Evolutionary conservation across 805 yeast genomes (phyloP).

Genomic region (Kodamaea laetipori): DNA sequence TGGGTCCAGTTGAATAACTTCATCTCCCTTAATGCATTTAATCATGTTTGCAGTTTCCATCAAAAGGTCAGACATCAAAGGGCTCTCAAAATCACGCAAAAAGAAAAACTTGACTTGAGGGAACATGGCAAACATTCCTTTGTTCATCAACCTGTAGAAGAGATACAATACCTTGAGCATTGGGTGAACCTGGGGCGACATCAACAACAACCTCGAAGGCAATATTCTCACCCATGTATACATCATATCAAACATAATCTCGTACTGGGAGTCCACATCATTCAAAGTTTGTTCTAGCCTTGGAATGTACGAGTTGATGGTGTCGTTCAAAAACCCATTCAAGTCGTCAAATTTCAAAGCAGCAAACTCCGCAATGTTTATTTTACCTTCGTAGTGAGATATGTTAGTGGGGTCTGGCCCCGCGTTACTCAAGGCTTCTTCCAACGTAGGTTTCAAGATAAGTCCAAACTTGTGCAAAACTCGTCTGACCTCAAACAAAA

Average conservation of each 20-base stretch:
- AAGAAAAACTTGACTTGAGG: slow-evolving; percentile 46
- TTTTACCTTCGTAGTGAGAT: background rate
- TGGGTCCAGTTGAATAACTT: slow-evolving; percentile 6
- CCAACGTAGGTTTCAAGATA: slow-evolving; percentile 6
- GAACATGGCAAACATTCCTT: slow-evolving; percentile 34
- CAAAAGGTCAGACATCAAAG: slow-evolving; percentile 42
- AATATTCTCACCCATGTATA: slow-evolving; percentile 37
- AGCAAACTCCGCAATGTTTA: background rate
- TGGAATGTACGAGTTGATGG: slow-evolving; percentile 32
- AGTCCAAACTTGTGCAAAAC: slow-evolving; percentile 30
- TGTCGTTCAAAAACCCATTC: slow-evolving; percentile 24
- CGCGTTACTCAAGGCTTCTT: background rate
- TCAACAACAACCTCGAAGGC: slow-evolving; percentile 32
- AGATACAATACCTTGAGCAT: slow-evolving; percentile 35
- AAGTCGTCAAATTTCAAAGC: slow-evolving; percentile 26
- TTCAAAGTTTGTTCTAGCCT: slow-evolving; percentile 23
- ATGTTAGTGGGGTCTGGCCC: too few relatives aligned
- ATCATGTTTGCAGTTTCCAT: slow-evolving; percentile 7
- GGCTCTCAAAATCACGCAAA: slow-evolving; percentile 42
- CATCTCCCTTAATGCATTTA: slow-evolving; percentile 5
- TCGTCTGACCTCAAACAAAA: slow-evolving; percentile 30
- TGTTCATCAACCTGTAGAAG: slow-evolving; percentile 35
- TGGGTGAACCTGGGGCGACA: slow-evolving; percentile 28
- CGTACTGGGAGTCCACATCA: slow-evolving; percentile 34
- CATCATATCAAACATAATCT: slow-evolving; percentile 35